Base-by-base conservation (phyloP, 2,329 filamentous ascomycete species). In the Nothophoma quercina region DNA sequence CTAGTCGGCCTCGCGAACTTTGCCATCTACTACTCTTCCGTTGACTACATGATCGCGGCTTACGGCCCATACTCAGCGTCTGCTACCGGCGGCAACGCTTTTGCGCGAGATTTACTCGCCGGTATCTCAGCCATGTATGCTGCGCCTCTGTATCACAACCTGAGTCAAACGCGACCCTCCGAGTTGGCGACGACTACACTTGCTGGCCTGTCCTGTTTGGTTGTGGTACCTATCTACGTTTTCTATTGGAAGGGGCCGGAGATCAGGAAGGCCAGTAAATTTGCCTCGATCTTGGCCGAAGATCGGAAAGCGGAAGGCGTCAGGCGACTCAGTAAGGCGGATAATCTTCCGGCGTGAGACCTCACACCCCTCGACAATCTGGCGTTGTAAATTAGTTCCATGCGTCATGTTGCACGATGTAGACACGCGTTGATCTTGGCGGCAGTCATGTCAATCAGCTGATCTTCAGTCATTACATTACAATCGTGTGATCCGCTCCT, bases 41-140 rank as follows among this genome's bases (percentile, higher is more conserved):
- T 90, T 55, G 87, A 91, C 70, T 91, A 91, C 75, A 90, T 90
- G 85, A 82, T 90, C n/a, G 85, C 84, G 36, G 85, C 87, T 0
- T 88, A 90, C 62, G 88, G 88, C 0, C 84, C 85, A 0, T 91
- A 89, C 69, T 85, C n/a, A n/a, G n/a, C n/a, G n/a, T n/a, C 1
- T 2, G 6, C 2, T 18, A 10, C 21, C 32, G 88, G 88, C 30
- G 88, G 88, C 9, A 91, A 91, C 55, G 88, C 88, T 1, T 90
- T 88, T 76, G 81, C 87, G 2, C 81, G 88, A 59, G 88, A 91
- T 67, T 87, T 91, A 70, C 76, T 91, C 0, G 88, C 88, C 1
- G 88, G 88, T 69, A 78, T 90, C 4, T 81, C 89, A 1, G 88
- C 88, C 0, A 80, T 90, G 53, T 86, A 85, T 7, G 85, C 88